Percentiles rank a stretch among this genome's conserved stretches.
Evolutionary conservation across 2,329 filamentous ascomycete genomes (phyloP).

Genomic region (Emericellopsis atlantica): DNA sequence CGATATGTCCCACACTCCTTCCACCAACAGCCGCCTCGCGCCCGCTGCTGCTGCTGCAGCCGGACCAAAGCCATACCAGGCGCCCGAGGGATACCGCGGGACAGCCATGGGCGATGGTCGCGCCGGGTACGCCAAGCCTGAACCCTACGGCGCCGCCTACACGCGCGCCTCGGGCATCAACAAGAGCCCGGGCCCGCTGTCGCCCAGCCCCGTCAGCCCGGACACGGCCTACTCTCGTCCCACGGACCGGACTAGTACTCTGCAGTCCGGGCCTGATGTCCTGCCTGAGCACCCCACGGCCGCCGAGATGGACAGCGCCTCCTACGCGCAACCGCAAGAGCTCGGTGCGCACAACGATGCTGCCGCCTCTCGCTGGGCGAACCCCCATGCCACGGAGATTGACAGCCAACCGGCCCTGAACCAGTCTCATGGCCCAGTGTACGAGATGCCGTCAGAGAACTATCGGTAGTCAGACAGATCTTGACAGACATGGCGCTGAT

Average conservation of each 20-base stretch:
- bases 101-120: conserved; percentile 25
- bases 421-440: conserved; percentile 22
- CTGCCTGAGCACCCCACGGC: conserved; percentile 13
- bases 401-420: conserved; percentile 19
- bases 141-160: conserved; percentile 18
- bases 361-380: conserved; percentile 16
- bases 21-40: conserved; percentile 8
- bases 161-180: conserved; percentile 5
- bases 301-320: conserved; percentile 5
- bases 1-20: conserved; percentile 16
- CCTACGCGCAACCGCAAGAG: conserved; percentile 3
- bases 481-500: not conserved
- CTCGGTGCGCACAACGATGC: conserved; percentile 14
- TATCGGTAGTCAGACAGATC: conserved; percentile 16
- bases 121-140: conserved; percentile 24
- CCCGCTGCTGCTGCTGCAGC: conserved; percentile 11
- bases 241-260: conserved; percentile 7
- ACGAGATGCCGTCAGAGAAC: conserved; percentile 26
- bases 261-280: conserved; percentile 7
- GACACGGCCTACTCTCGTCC: conserved; percentile 11
- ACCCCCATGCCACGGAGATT: conserved; percentile 23
- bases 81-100: conserved; percentile 23
- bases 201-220: conserved; percentile 6
- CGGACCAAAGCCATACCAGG: conserved; percentile 6
- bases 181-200: not conserved